Conservation (phyloP, 768 basidiomycete species). For the Agrocybe praecox region DNA sequence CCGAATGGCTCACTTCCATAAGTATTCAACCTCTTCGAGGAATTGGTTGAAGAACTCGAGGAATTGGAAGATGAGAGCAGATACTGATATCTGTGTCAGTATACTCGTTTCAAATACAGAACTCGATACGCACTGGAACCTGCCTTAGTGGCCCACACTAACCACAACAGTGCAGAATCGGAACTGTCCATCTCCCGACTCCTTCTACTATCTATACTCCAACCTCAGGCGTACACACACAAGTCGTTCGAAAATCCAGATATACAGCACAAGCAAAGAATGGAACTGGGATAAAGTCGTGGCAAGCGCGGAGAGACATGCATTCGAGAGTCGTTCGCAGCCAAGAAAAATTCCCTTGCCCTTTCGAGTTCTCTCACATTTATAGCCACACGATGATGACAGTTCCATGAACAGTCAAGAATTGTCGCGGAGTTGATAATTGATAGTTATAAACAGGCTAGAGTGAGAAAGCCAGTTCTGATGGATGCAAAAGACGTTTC, state of each 20-base stretch:
- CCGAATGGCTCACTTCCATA: background rate
- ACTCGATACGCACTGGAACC: background rate
- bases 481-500: background rate
- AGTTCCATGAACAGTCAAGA: background rate
- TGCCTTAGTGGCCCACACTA: background rate
- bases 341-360: background rate
- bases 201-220: background rate
- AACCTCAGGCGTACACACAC: background rate
- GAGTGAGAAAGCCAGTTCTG: background rate
- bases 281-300: background rate
- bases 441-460: background rate
- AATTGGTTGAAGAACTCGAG: background rate
- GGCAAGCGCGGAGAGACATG: background rate
- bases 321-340: background rate
- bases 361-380: background rate
- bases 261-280: background rate
- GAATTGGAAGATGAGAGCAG: background rate
- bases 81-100: background rate
- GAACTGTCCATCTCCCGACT: background rate
- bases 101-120: too few relatives aligned
- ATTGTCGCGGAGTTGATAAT: background rate
- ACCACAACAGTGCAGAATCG: background rate
- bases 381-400: background rate
- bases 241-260: background rate
- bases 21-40: constrained; percentile 1